Conservation (phyloP, 2,329 filamentous ascomycete species). For the Nothopassalora personata region DNA sequence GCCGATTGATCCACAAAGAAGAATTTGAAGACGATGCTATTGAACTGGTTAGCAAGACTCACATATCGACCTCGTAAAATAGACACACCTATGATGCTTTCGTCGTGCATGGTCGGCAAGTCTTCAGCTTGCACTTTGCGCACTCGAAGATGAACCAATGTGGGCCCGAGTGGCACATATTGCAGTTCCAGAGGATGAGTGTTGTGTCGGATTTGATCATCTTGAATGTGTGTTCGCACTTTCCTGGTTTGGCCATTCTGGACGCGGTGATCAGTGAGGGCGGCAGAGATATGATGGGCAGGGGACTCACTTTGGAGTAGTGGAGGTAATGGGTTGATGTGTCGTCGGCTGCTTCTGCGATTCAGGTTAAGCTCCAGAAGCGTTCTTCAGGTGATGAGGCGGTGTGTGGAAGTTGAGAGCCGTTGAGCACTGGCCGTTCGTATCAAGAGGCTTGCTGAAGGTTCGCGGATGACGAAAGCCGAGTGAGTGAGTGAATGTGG, state of each 20-base stretch:
- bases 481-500: background rate
- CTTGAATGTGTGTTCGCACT: constrained; percentile 46
- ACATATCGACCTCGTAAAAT: no score
- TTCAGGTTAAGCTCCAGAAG: background rate
- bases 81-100: constrained; percentile 34
- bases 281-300: background rate
- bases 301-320: constrained; percentile 1
- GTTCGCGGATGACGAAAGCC: background rate
- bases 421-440: background rate
- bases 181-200: constrained; percentile 49
- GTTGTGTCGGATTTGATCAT: constrained; percentile 50
- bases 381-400: background rate
- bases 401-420: background rate
- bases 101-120: constrained; percentile 43
- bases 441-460: constrained; percentile 1
- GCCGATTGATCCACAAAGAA: background rate
- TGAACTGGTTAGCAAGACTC: background rate
- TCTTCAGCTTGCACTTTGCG: constrained; percentile 47
- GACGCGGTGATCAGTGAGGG: constrained; percentile 5
- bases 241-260: constrained; percentile 44
- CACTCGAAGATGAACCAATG: constrained; percentile 50
- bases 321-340: background rate
- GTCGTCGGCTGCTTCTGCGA: background rate
- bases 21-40: background rate
- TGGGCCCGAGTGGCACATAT: constrained; percentile 47